phyloP scores from a whole-genome alignment of 2,329 filamentous ascomycete species.

The Beauveria pseudobassiana region DNA sequence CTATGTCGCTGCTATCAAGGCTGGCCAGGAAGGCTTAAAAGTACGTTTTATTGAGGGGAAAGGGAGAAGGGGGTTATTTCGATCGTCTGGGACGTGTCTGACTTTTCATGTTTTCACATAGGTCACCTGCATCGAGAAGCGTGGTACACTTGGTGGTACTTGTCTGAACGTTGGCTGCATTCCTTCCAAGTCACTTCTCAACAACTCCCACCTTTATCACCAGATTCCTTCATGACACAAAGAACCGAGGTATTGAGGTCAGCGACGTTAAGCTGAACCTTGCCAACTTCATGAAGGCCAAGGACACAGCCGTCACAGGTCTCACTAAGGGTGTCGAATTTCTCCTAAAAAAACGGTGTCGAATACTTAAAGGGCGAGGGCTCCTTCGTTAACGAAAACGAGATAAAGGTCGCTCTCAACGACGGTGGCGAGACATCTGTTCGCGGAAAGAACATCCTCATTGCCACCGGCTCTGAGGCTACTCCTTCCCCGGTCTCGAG shows the following conservation, averaged over 20 bases:
- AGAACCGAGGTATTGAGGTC: slow-evolving; percentile 95
- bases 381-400: slow-evolving; percentile 80
- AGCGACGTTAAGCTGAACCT: slow-evolving; percentile 96
- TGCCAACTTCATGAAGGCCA: slow-evolving; percentile 94
- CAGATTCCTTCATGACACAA: slow-evolving; percentile 93
- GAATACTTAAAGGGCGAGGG: slow-evolving; percentile 95
- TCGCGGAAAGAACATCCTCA: slow-evolving; percentile 92
- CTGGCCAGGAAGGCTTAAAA: slow-evolving; percentile 94
- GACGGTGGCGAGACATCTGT: slow-evolving; percentile 88
- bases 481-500: slow-evolving; percentile 91
- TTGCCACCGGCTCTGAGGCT: slow-evolving; percentile 90
- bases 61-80: no score
- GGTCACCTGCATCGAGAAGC: slow-evolving; percentile 98
- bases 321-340: slow-evolving; percentile 98
- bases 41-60: slow-evolving; percentile 37
- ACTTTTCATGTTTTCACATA: slow-evolving; percentile 28
- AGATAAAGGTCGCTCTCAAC: slow-evolving; percentile 80
- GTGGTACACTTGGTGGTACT: slow-evolving; percentile 87
- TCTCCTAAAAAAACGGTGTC: slow-evolving; percentile 94
- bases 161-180: slow-evolving; percentile 99
- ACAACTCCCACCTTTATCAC: slow-evolving; percentile 99
- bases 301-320: slow-evolving; percentile 80
- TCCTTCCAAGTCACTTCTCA: slow-evolving; percentile 97
- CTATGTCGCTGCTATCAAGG: slow-evolving; percentile 98
- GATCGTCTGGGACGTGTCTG: slow-evolving; percentile 1